A percentile compares a stretch with the other conserved stretches of the same genome.
These are phyloP conservation scores for Fusarium torreyae DNA, from an alignment of 2,329 filamentous ascomycete species.

Conservation along the genomic window DNA sequence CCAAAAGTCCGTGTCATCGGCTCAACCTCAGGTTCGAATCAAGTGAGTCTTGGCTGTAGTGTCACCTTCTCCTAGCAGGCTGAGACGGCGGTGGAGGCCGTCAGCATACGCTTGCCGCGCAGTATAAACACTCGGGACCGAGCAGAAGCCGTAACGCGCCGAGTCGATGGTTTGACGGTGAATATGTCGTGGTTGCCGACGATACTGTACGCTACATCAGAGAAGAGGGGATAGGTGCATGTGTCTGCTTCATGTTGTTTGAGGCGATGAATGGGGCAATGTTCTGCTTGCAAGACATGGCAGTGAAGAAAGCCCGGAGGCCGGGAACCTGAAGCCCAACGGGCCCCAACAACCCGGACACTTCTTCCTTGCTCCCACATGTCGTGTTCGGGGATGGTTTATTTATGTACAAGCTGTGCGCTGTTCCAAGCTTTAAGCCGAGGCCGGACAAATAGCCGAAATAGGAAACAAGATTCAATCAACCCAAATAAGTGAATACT, in stretches of 20 bases:
- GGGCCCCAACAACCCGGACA: conserved; percentile 4
- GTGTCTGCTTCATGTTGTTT: conserved; percentile 6
- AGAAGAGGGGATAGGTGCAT: conserved; percentile 13
- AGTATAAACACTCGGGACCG: conserved; percentile 23
- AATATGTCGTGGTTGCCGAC: not conserved
- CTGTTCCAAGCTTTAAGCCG: conserved; percentile 29
- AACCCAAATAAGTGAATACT: conserved; percentile 30
- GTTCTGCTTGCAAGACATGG: conserved; percentile 1
- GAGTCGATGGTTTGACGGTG: conserved; percentile 3
- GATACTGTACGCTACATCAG: conserved; percentile 15
- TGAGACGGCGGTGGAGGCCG: conserved; percentile 22
- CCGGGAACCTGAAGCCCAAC: conserved; percentile 1
- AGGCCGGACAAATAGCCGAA: conserved; percentile 19
- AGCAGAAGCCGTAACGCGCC: conserved; percentile 14
- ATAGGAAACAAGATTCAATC: conserved; percentile 29
- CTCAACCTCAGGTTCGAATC: conserved; percentile 9
- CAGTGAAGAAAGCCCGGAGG: conserved; percentile 5
- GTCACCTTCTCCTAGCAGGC: conserved; percentile 24
- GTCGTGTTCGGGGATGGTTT: conserved; percentile 26
- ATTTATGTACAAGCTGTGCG: conserved; percentile 40
- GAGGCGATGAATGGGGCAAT: conserved; percentile 4
- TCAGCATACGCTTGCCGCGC: conserved; percentile 16
- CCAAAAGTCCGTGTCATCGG: conserved; percentile 14
- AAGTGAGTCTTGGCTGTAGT: conserved; percentile 35
- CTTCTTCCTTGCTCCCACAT: conserved; percentile 31